Evolutionary conservation across 2,329 filamentous ascomycete species (phyloP).

Genomic region (Apiospora aurea): DNA sequence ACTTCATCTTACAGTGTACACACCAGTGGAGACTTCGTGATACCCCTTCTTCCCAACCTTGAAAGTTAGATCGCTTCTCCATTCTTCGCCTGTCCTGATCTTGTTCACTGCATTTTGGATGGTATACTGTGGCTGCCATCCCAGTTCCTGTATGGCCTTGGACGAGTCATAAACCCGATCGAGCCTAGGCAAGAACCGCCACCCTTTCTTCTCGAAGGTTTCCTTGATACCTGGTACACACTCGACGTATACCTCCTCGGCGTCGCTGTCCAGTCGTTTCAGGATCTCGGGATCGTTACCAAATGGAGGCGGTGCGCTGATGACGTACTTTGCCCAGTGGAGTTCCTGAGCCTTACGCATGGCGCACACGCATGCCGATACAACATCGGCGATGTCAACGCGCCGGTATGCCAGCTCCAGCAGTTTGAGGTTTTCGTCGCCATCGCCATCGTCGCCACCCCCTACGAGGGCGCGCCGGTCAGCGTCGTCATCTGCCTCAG

Average conservation of each 20-base stretch:
- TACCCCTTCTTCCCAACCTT: slow-evolving; percentile 54
- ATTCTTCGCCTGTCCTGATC: slow-evolving; percentile 44
- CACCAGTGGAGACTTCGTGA: slow-evolving; percentile 49
- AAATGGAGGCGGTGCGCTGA: slow-evolving; percentile 53
- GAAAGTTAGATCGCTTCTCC: slow-evolving; percentile 48
- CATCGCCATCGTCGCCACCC: slow-evolving; percentile 37
- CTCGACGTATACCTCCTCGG: slow-evolving; percentile 40
- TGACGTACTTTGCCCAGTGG: slow-evolving; percentile 50
- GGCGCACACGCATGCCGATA: slow-evolving; percentile 48
- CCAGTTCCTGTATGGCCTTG: slow-evolving; percentile 49
- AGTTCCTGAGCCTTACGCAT: slow-evolving; percentile 44
- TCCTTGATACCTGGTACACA: slow-evolving; percentile 38
- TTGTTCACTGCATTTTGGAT: slow-evolving; percentile 46
- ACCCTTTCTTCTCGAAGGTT: slow-evolving; percentile 44
- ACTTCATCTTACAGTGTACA: slow-evolving; percentile 46
- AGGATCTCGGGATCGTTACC: slow-evolving; percentile 40
- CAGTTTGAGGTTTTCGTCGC: slow-evolving; percentile 50
- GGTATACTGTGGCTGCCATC: slow-evolving; percentile 51
- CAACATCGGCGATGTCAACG: slow-evolving; percentile 53
- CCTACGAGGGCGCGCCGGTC: slow-evolving; percentile 44
- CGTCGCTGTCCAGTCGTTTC: slow-evolving; percentile 42
- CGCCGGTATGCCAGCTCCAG: slow-evolving; percentile 55
- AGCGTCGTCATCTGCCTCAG: slow-evolving; percentile 54
- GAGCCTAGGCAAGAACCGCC: slow-evolving; percentile 47
- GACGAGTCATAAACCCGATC: slow-evolving; percentile 55